Evolutionary conservation across 148 eudicot species (phyloP).

Genomic region (Rhododendron kiyosumense): DNA sequence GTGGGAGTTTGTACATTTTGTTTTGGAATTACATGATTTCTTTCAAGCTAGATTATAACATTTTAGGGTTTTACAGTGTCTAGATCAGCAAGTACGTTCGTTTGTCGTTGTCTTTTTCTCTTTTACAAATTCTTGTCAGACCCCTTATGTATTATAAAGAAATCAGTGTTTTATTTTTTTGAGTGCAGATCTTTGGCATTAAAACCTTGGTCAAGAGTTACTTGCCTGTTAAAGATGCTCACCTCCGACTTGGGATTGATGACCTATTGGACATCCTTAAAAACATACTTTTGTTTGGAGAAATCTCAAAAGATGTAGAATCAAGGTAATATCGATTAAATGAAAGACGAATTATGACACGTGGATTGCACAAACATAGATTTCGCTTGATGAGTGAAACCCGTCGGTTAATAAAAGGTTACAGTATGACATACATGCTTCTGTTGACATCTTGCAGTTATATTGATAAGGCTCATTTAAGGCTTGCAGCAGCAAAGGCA

Average conservation of each 20-base stretch:
- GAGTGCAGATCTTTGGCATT: conserved; percentile 71
- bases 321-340: conserved; percentile 54
- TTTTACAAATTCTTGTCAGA: not conserved
- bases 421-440: not conserved
- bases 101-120: not conserved
- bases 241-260: conserved; percentile 89
- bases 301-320: conserved; percentile 58
- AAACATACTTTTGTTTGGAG: conserved; percentile 72
- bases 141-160: not conserved
- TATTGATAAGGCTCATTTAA: conserved; percentile 86
- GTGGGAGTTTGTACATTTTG: not conserved
- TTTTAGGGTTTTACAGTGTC: not conserved
- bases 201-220: conserved; percentile 94
- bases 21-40: conserved; percentile 5
- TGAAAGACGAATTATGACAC: not conserved
- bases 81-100: not conserved
- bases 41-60: not conserved
- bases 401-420: conserved; percentile 2
- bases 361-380: not conserved
- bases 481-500: conserved; percentile 91
- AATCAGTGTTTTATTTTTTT: not conserved
- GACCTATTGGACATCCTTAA: conserved; percentile 57
- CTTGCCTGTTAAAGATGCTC: conserved; percentile 90
- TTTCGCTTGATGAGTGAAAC: not conserved
- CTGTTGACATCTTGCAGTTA: conserved; percentile 41